phyloP scores from a whole-genome alignment of 305 asterid genomes.

The Coffea humblotiana region DNA sequence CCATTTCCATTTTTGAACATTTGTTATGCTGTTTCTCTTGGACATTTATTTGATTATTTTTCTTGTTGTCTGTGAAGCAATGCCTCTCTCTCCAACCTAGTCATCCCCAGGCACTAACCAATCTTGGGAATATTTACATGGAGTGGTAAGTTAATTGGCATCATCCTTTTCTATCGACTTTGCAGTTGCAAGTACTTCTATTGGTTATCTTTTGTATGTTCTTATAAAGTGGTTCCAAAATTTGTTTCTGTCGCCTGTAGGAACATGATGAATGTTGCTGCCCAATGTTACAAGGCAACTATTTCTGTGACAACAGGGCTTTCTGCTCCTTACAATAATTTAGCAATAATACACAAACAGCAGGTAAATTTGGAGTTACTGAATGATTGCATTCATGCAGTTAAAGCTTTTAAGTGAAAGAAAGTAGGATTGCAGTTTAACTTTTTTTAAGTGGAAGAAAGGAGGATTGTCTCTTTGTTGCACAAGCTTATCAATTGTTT shows the following conservation, averaged over 20 bases:
- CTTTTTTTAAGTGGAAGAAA: background rate
- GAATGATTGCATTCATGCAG: conserved; percentile 3
- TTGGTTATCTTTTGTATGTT: background rate
- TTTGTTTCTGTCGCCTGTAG: conserved; percentile 34
- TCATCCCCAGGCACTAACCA: conserved; percentile 97
- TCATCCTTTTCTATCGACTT: background rate
- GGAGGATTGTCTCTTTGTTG: background rate
- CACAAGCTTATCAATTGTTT: background rate
- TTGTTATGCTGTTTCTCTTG: conserved; percentile 20
- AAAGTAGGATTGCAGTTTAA: background rate
- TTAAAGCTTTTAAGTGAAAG: background rate
- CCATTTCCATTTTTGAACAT: conserved; percentile 15
- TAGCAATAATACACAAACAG: conserved; percentile 92
- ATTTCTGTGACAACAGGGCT: conserved; percentile 87
- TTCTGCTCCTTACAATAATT: conserved; percentile 93
- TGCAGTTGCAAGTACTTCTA: background rate
- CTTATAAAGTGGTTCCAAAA: background rate
- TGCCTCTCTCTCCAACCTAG: conserved; percentile 90
- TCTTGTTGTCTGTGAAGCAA: conserved; percentile 58
- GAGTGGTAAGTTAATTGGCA: conserved; percentile 62
- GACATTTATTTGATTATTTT: conserved; percentile 19
- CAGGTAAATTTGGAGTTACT: conserved; percentile 49
- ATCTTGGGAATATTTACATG: conserved; percentile 97
- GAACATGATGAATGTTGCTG: conserved; percentile 96
- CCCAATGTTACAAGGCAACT: conserved; percentile 93